These are phyloP conservation scores for Populus hybrid DNA, from an alignment of 441 rosid genomes.

Conservation along the genomic window DNA sequence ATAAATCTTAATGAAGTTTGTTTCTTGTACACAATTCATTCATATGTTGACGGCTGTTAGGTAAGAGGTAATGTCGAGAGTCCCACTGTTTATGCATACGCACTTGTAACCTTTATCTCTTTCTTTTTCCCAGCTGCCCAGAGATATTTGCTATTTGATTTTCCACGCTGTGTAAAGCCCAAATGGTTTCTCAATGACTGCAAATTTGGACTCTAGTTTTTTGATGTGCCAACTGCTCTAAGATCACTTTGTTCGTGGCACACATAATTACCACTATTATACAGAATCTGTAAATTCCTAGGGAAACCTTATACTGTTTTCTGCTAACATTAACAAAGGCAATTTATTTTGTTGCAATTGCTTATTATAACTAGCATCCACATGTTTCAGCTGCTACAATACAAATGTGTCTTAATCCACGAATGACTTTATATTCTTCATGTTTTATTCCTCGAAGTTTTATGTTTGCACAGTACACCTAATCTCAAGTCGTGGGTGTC, in stretches of 20 bases:
- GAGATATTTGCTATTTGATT: background rate
- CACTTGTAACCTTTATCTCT: background rate
- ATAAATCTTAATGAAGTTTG: background rate
- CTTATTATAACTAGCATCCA: background rate
- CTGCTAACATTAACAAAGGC: background rate
- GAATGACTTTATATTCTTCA: background rate
- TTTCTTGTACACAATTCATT: background rate
- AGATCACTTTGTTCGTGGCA: background rate
- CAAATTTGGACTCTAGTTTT: background rate
- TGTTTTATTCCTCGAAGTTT: background rate
- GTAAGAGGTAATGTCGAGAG: background rate
- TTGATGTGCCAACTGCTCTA: background rate
- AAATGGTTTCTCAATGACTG: background rate
- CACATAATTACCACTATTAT: background rate
- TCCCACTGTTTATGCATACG: background rate
- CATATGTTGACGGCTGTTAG: background rate
- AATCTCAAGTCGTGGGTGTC: background rate
- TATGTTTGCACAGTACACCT: background rate
- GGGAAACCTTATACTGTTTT: background rate
- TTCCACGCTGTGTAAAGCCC: background rate
- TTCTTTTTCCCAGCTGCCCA: background rate
- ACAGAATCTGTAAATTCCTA: too few species aligned
- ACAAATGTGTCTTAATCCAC: background rate
- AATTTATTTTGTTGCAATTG: background rate
- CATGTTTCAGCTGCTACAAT: background rate